Evolutionary conservation across 2,329 filamentous ascomycete species (phyloP), one percentile per base, ranked within the genome.

Genomic region (Phialophora expanda): DNA sequence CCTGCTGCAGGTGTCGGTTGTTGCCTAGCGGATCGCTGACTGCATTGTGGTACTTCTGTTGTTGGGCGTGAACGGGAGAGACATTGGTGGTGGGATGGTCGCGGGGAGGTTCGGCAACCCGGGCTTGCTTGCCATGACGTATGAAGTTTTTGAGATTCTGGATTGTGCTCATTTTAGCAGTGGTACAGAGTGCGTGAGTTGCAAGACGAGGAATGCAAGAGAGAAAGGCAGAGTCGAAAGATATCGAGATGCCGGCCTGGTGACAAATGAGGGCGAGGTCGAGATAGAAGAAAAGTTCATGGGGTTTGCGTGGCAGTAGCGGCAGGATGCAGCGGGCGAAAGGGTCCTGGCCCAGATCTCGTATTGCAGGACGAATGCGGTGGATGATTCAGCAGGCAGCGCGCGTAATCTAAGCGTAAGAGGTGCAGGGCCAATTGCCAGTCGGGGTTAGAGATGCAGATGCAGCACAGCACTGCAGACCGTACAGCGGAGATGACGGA

Each of bases 101-200:
- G 74, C 85, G 85, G 53, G 78, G 81, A 65, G 83, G 82, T 64
- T 87, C 84, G 71, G 86, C 85, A 70, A 83, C 84, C 72, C 92
- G 90, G 73, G 93, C 94, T 84, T 97, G 93, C 84, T 97, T 97
- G 80, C 94, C 94, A 84, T 97, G 94, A 72, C 94, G 91, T 81
- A 98, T 95, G 81, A 98, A 96, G 81, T 97, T 97, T 82, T 98
- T 97, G 74, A 97, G 68, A 77, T 95, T 95, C 83, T 97, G 94
- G 82, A 97, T 96, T 55, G 87, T 87, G 74, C 85, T 87, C 87
- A 89, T 89, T 61, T 69, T 69, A 67, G 65, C 24, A 54, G 41
- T 30, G 46, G 34, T 58, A 26, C 48, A 50, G 50, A n/a, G 20
- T 7, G 38, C 32, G 26, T 57, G 4, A 56, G 50, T 8, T 56